These are phyloP conservation scores for Eucalyptus decipiens DNA, from an alignment of 345 rosid species.

Conservation along the genomic window DNA sequence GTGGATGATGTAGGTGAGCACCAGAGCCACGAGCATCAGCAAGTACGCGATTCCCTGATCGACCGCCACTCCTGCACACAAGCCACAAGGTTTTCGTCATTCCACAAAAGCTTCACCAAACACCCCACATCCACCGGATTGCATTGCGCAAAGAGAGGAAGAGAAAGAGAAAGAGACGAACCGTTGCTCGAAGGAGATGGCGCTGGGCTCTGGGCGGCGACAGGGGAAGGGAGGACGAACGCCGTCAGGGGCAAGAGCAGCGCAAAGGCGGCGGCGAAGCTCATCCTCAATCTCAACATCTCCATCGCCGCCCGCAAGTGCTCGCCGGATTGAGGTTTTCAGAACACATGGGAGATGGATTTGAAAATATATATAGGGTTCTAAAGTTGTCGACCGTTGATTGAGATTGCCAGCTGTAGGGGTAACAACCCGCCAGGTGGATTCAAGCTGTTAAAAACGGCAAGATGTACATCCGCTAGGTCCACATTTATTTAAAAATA, in stretches of 20 bases:
- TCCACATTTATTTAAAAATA: no score
- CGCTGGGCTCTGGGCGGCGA: neutral
- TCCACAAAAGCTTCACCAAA: no score
- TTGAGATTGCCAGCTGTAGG: neutral
- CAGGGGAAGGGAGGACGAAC: neutral
- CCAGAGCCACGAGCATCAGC: conserved; percentile 1
- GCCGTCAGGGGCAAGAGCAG: no score
- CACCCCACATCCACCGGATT: neutral
- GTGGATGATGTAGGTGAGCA: conserved; percentile 4
- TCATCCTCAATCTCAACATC: neutral
- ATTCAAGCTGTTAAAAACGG: neutral
- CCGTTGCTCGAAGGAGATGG: neutral
- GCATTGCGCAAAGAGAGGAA: neutral
- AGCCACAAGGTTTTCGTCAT: accelerated
- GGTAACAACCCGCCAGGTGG: neutral
- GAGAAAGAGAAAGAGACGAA: neutral
- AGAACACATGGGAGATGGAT: neutral
- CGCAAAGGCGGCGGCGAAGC: no score
- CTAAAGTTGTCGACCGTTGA: neutral
- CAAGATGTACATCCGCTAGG: accelerated
- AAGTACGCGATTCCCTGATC: neutral
- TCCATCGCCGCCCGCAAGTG: neutral
- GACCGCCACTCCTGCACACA: neutral
- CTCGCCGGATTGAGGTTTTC: neutral
- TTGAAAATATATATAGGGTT: neutral